Percentiles rank a stretch among this genome's conserved stretches.
phyloP scores from a whole-genome alignment of 2,329 filamentous ascomycete species.

The Ceratocystis cubensis region DNA sequence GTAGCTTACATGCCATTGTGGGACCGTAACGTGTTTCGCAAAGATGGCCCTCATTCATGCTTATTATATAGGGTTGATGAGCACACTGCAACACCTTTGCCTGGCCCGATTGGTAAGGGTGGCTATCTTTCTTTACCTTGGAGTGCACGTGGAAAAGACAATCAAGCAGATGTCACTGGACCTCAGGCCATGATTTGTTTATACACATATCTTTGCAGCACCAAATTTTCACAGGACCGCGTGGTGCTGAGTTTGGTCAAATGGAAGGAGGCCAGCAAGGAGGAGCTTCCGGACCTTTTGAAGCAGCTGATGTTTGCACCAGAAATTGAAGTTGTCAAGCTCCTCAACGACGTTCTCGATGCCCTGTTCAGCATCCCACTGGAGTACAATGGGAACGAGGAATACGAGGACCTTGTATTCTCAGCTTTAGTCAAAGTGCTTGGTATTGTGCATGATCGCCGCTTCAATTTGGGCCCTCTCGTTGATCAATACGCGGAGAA shows the following conservation, averaged over 20 bases:
- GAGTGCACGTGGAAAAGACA: slow-evolving; percentile 54
- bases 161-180: slow-evolving; percentile 63
- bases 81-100: slow-evolving; percentile 57
- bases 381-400: slow-evolving; percentile 79
- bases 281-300: slow-evolving; percentile 60
- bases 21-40: slow-evolving; percentile 80
- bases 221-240: slow-evolving; percentile 84
- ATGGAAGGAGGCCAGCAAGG: slow-evolving; percentile 66
- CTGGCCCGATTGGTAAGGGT: slow-evolving; percentile 55
- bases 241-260: slow-evolving; percentile 69
- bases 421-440: slow-evolving; percentile 79
- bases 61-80: slow-evolving; percentile 88
- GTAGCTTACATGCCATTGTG: slow-evolving; percentile 88
- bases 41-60: slow-evolving; percentile 69
- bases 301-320: slow-evolving; percentile 84
- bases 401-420: slow-evolving; percentile 87
- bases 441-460: slow-evolving; percentile 83
- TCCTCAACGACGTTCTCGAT: slow-evolving; percentile 79
- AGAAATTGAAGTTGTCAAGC: slow-evolving; percentile 94
- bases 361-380: slow-evolving; percentile 83
- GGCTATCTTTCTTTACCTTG: slow-evolving; percentile 81
- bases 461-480: slow-evolving; percentile 81
- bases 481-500: slow-evolving; percentile 85
- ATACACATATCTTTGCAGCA: slow-evolving; percentile 85
- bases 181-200: slow-evolving; percentile 68